Evolutionary conservation across 1,284 basidiomycete species (phyloP).

Genomic region (Leucoagaricus sp.): DNA sequence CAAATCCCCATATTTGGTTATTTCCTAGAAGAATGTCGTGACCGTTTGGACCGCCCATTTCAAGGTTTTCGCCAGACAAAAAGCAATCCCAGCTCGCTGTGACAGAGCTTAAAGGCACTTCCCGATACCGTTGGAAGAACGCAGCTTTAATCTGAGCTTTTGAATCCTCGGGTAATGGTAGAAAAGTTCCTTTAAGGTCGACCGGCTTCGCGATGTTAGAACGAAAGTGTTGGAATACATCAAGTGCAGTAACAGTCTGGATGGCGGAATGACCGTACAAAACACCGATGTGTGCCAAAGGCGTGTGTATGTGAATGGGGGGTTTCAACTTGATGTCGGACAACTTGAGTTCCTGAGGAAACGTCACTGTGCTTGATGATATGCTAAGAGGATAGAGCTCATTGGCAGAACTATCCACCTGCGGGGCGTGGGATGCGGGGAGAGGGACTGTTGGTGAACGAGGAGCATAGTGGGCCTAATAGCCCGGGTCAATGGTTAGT

Average conservation of each 20-base stretch:
- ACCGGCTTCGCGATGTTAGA: not conserved
- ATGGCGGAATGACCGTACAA: not conserved
- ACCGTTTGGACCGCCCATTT: no score
- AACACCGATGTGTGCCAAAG: not conserved
- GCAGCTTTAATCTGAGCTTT: not conserved
- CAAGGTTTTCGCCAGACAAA: no score
- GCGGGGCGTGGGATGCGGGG: no score
- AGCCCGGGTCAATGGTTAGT: no score
- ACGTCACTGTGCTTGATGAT: not conserved
- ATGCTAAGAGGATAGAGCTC: not conserved
- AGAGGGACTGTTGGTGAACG: constrained; percentile 18
- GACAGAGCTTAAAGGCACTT: not conserved
- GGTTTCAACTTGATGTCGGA: not conserved
- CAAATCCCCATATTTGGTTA: no score
- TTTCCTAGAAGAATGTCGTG: no score
- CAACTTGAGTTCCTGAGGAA: not conserved
- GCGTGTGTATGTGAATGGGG: not conserved
- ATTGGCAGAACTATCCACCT: no score
- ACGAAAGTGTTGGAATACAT: not conserved
- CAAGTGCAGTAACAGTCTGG: not conserved
- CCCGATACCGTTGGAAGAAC: not conserved
- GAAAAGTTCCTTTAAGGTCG: not conserved
- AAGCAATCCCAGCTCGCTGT: no score
- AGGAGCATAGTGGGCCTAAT: no score
- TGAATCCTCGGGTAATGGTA: not conserved